Conservation (phyloP, 768 basidiomycete genomes). For the Clitopilus hobsonii region DNA sequence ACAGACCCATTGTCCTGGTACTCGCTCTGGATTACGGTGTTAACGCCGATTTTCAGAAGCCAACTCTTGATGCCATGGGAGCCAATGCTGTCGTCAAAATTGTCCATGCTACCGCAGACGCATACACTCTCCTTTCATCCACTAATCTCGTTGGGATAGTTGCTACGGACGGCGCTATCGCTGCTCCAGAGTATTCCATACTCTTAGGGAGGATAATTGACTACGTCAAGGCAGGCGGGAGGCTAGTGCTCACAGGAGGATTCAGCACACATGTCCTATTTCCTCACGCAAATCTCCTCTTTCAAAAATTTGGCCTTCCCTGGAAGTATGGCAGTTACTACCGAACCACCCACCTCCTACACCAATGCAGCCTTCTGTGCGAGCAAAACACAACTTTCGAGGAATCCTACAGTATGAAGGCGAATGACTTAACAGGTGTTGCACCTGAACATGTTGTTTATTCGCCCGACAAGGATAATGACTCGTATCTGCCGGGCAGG, state of each 20-base stretch:
- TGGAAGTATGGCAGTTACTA: constrained; percentile 22
- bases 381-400: constrained; percentile 12
- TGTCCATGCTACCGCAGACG: not conserved
- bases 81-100: not conserved
- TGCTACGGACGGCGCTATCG: constrained; percentile 27
- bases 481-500: constrained; percentile 10
- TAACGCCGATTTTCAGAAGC: not conserved
- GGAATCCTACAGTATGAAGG: constrained; percentile 27
- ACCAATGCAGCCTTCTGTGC: constrained; percentile 14
- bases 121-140: constrained; percentile 18
- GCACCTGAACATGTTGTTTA: constrained; percentile 17
- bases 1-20: not conserved
- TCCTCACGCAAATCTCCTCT: constrained; percentile 11
- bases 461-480: constrained; percentile 9
- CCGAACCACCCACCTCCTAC: constrained; percentile 11
- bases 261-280: constrained; percentile 16
- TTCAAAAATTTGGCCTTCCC: constrained; percentile 17
- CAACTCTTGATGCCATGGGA: not conserved
- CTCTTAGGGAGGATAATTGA: constrained; percentile 24
- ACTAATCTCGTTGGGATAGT: constrained; percentile 28
- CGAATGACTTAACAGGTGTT: constrained; percentile 18
- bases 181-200: constrained; percentile 15
- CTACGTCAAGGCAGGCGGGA: constrained; percentile 31
- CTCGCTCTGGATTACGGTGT: not conserved
- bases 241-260: constrained; percentile 25